Conservation (phyloP, 148 eudicot genomes). For the Rhododendron ferrugineum region DNA sequence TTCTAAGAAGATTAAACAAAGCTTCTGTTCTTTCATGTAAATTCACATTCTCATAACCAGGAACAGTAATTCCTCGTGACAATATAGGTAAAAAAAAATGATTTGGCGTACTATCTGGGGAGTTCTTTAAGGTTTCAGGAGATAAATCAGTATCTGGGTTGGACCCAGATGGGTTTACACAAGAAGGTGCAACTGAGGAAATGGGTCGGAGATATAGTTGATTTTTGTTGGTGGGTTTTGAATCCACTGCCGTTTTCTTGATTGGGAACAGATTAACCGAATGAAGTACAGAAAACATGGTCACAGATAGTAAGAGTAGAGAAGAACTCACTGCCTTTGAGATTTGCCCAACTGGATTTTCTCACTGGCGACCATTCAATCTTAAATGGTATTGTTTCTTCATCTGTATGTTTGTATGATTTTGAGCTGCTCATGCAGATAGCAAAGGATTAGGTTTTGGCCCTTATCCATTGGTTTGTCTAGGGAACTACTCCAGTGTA, state of each 20-base stretch:
- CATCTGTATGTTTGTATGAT: not conserved
- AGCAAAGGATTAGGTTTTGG: not conserved
- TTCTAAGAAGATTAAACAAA: not conserved
- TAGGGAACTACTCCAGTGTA: not conserved
- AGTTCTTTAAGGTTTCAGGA: not conserved
- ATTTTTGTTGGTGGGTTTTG: not conserved
- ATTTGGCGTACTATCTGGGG: not conserved
- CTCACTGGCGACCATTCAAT: not conserved
- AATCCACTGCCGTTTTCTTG: not conserved
- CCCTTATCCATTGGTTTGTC: not conserved
- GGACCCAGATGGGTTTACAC: not conserved
- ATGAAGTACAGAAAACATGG: not conserved
- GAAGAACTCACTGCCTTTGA: not conserved
- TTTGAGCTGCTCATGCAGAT: not conserved
- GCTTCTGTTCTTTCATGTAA: not conserved
- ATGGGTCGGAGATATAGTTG: not conserved
- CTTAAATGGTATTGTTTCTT: not conserved
- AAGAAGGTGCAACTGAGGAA: not conserved
- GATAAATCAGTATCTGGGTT: not conserved
- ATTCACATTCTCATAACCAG: not conserved
- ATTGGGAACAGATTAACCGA: not conserved
- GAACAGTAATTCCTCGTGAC: not conserved
- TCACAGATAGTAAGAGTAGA: not conserved
- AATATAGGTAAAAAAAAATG: not conserved
- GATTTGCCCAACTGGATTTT: not conserved